Percentiles rank a stretch among this genome's conserved stretches.
Evolutionary conservation across 2,329 filamentous ascomycete genomes (phyloP).

Genomic region (Fonsecaea erecta): DNA sequence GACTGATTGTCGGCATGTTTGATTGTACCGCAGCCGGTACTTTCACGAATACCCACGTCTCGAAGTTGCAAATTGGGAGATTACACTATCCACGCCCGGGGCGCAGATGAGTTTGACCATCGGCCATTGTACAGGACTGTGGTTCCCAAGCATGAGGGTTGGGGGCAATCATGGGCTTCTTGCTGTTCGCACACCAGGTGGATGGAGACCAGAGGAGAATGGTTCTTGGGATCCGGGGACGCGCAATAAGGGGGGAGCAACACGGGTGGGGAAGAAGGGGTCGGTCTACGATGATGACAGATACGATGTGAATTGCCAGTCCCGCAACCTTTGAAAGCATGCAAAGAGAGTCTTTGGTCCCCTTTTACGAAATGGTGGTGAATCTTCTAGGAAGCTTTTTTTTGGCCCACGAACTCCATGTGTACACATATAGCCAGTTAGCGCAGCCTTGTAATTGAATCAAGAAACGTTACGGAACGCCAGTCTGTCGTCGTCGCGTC

Average conservation of each 20-base stretch:
- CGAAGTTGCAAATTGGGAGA: conserved; percentile 9
- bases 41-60: conserved; percentile 6
- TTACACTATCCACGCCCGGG: conserved; percentile 13
- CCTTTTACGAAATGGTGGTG: conserved; percentile 12
- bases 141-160: conserved; percentile 3
- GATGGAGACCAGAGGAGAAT: background rate
- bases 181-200: background rate
- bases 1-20: conserved; percentile 5
- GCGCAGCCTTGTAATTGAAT: conserved; percentile 19
- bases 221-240: background rate
- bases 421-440: conserved; percentile 19
- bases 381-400: conserved; percentile 7
- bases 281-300: conserved; percentile 10
- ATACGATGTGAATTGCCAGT: conserved; percentile 14
- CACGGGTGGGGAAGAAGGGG: background rate
- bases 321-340: conserved; percentile 12
- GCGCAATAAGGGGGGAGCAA: background rate
- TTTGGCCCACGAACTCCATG: background rate
- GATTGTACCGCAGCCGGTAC: conserved; percentile 29
- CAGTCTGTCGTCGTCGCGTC: too few relatives aligned
- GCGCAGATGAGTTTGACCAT: conserved; percentile 6
- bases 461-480: conserved; percentile 8
- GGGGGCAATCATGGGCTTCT: background rate
- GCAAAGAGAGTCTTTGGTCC: conserved; percentile 11
- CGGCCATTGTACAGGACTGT: background rate